Evolutionary conservation across 306 rosid species (phyloP), one percentile per base, ranked within the genome.

Genomic region (Oxytropis ochrocephala): DNA sequence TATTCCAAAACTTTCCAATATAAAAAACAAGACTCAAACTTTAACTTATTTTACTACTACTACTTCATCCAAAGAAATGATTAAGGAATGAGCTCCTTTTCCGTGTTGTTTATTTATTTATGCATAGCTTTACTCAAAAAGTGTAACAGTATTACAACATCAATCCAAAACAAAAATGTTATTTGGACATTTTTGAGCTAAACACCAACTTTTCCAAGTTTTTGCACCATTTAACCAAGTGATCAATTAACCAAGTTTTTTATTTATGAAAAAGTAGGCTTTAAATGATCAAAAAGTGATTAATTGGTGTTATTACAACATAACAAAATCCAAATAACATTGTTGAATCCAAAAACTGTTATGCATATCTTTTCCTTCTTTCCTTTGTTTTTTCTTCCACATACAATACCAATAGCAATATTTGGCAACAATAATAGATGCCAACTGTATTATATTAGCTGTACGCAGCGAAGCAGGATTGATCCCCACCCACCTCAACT

Each of bases 381-480:
- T 36, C 38, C 39, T 41, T 61, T 77, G 59, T 69, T 58, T 69
- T 58, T 77, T 64, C 6, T 64, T 72, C 35, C 29, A 24, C 29
- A 24, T 63, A 24, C 49, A 71, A 35, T 63, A 17, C 49, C n/a
- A n/a, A 74, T 52, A 58, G 10, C 52, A 58, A 12, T 33, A 51
- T 39, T 39, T 29, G 41, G 19, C 49, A 74, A 71, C 57, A 67
- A 64, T 50, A 64, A 17, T 38, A 55, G 21, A 58, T 64, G 82
- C 73, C 82, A 70, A 76, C 78, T 78, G 77, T 38, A 32, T 6
- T 17, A 69, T 17, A 69, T 72, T 82, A 83, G 84, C 83, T 79
- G 85, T 85, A 55, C 11, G 60, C 75, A 27, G 12, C 14, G 50
- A 16, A 36, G 68, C 79, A 43, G 13, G 63, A 35, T 24, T 33